Conservation (phyloP, 73 alveolate species). For the Tetrahymena thermophila region DNA sequence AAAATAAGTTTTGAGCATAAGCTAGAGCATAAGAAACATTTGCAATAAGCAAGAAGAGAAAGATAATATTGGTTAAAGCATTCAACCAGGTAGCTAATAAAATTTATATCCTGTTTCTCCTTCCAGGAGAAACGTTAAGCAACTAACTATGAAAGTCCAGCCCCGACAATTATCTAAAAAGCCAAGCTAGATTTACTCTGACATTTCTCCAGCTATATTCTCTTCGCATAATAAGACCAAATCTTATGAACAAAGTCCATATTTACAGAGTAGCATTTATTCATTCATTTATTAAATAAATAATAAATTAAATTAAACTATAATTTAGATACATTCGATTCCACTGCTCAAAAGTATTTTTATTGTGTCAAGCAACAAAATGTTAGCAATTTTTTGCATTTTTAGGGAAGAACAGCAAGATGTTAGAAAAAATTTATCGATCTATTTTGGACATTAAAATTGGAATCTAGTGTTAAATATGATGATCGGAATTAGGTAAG, state of each 20-base stretch:
- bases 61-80: neutral
- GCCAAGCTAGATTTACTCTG: neutral
- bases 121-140: neutral
- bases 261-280: neutral
- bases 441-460: conserved; percentile 78
- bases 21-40: neutral
- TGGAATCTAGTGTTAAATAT: conserved; percentile 79
- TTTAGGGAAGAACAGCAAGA: neutral
- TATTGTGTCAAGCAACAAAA: neutral
- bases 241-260: neutral
- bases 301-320: neutral
- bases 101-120: neutral
- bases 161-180: neutral
- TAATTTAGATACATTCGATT: neutral
- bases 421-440: conserved; percentile 20
- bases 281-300: neutral
- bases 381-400: neutral
- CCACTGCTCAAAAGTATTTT: neutral
- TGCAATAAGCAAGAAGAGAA: neutral
- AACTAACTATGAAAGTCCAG: neutral
- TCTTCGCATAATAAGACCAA: neutral
- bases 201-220: neutral
- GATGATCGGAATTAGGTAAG: conserved; percentile 87
- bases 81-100: neutral
- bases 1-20: neutral